Percentiles rank a stretch among this genome's conserved stretches.
These are phyloP conservation scores for Calocybe gambosa DNA, from an alignment of 1,284 basidiomycete genomes.

Conservation along the genomic window DNA sequence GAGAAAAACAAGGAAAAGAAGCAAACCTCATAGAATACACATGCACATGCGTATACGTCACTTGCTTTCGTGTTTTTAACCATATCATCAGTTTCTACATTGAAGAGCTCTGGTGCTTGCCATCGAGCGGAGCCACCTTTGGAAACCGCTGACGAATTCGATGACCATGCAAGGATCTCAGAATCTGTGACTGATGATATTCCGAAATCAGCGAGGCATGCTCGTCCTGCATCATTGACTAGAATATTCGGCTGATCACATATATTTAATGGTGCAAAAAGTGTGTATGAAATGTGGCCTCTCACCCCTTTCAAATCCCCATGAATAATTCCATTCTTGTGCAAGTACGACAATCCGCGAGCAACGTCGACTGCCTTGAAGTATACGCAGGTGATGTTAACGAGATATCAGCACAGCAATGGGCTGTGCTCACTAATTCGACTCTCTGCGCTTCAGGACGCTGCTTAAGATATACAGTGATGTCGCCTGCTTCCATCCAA, in stretches of 20 bases:
- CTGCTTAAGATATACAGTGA: slow-evolving; percentile 13
- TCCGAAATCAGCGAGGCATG: slow-evolving; percentile 18
- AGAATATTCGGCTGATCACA: slow-evolving; percentile 15
- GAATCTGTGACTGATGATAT: slow-evolving; percentile 11
- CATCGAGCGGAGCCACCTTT: not conserved
- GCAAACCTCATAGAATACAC: slow-evolving; percentile 13
- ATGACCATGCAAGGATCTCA: slow-evolving; percentile 11
- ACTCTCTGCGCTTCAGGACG: slow-evolving; percentile 1
- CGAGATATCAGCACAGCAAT: not conserved
- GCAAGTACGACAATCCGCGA: slow-evolving; percentile 18
- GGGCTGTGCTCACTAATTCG: not conserved
- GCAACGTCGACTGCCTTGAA: slow-evolving; percentile 16
- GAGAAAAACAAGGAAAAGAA: not conserved
- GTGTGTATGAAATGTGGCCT: not conserved
- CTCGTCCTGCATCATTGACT: slow-evolving; percentile 11
- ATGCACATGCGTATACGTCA: slow-evolving; percentile 13
- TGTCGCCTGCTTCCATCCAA: slow-evolving; percentile 19
- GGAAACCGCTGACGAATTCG: slow-evolving; percentile 1
- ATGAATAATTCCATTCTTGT: slow-evolving; percentile 8
- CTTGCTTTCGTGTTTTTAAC: slow-evolving; percentile 16
- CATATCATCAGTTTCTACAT: slow-evolving; percentile 11
- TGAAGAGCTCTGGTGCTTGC: slow-evolving; percentile 6
- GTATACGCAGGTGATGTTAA: not conserved
- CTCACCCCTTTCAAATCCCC: slow-evolving; percentile 17
- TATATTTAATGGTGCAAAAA: not conserved